Evolutionary conservation across 2,329 filamentous ascomycete genomes (phyloP).

Genomic region (Elsinoe arachidis): DNA sequence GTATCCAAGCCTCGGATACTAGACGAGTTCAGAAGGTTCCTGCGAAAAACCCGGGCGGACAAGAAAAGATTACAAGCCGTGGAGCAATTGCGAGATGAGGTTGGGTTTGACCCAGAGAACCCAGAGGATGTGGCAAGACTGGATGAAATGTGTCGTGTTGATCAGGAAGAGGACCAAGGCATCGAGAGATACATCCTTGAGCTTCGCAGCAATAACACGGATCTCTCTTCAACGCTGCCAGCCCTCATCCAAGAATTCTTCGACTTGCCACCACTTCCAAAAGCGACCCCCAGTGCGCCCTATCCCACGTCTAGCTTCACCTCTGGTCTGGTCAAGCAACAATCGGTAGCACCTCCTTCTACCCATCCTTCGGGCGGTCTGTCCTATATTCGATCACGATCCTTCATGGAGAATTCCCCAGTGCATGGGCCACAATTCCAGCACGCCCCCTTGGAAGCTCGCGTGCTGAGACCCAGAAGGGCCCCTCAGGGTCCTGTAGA

Average conservation of each 20-base stretch:
- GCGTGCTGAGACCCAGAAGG: constrained; percentile 45
- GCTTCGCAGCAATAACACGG: constrained; percentile 36
- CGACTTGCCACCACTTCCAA: constrained; percentile 43
- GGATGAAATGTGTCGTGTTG: constrained; percentile 2
- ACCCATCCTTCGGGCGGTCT: constrained; percentile 60
- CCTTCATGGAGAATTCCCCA: constrained; percentile 51
- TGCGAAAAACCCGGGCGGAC: constrained; percentile 17
- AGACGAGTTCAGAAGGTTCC: constrained; percentile 27
- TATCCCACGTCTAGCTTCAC: neutral
- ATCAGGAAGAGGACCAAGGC: constrained; percentile 1
- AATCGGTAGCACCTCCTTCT: constrained; percentile 42
- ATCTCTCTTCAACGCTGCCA: constrained; percentile 44
- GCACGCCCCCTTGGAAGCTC: constrained; percentile 46
- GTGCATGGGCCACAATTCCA: constrained; percentile 49
- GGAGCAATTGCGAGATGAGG: constrained; percentile 13
- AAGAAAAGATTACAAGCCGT: constrained; percentile 17
- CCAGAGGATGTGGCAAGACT: constrained; percentile 11
- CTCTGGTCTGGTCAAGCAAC: neutral
- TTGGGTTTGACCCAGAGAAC: constrained; percentile 9
- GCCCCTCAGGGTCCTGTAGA: constrained; percentile 26
- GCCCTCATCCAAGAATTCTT: constrained; percentile 47
- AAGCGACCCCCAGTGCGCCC: constrained; percentile 27
- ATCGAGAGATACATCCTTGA: constrained; percentile 24
- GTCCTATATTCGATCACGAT: constrained; percentile 49
- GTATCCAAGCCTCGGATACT: constrained; percentile 19